Evolutionary conservation across 208 protist genomes (phyloP).

Genomic region (Crithidia thermophila): DNA sequence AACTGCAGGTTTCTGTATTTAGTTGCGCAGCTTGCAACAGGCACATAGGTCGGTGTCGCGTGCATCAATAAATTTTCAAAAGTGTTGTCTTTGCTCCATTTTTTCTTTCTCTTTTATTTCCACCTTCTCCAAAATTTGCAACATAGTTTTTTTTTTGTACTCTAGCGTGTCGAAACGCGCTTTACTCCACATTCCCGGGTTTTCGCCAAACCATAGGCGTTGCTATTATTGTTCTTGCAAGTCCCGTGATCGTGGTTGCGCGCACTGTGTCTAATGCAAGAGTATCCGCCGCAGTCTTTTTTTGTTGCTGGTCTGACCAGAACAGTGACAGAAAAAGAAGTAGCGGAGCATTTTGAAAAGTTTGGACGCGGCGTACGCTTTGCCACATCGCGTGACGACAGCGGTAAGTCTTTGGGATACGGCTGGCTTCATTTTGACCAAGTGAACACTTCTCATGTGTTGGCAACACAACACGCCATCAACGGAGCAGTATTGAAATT

Average conservation of each 20-base stretch:
- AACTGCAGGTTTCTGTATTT: no score
- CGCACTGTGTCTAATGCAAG: not conserved
- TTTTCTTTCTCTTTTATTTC: no score
- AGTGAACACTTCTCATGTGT: conserved; percentile 10
- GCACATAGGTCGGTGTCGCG: no score
- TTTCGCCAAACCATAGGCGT: no score
- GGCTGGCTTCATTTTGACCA: conserved; percentile 53
- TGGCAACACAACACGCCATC: conserved; percentile 5
- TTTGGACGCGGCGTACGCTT: conserved; percentile 37
- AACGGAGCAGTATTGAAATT: not conserved
- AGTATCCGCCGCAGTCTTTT: conserved; percentile 15
- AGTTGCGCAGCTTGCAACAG: no score
- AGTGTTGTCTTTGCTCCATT: no score
- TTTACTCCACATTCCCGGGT: no score
- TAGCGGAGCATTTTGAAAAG: conserved; percentile 47
- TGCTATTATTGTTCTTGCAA: no score
- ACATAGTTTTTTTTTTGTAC: not conserved
- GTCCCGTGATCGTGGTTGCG: not conserved
- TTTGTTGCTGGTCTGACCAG: conserved; percentile 65
- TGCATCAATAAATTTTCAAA: no score
- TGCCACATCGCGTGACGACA: conserved; percentile 37
- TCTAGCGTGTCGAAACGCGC: not conserved
- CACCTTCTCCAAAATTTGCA: no score
- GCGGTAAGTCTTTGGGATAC: conserved; percentile 63
- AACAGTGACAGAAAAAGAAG: conserved; percentile 37